phyloP scores from a whole-genome alignment of 2,329 filamentous ascomycete species.

The Coccinonectria pachysandricola region DNA sequence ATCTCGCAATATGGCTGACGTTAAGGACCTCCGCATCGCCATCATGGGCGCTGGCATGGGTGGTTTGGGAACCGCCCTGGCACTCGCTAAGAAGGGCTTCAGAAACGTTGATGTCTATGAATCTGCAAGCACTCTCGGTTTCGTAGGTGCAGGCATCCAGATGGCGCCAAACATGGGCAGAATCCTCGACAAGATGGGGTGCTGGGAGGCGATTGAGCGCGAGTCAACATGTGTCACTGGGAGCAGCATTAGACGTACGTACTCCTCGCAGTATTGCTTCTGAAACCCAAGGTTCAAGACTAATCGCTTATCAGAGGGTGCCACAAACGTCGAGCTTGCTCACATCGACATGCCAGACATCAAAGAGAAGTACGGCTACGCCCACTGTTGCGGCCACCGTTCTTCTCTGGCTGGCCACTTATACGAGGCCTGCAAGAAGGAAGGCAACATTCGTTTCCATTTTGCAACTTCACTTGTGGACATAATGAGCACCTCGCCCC shows the following conservation, averaged over 20 bases:
- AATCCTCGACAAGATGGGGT: conserved; percentile 61
- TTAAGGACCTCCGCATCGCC: conserved; percentile 13
- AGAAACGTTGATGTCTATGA: conserved; percentile 19
- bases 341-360: conserved; percentile 63
- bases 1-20: conserved; percentile 10
- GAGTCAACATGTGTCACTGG: conserved; percentile 16
- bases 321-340: conserved; percentile 57
- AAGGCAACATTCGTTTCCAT: conserved; percentile 56
- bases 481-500: conserved; percentile 15
- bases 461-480: conserved; percentile 31
- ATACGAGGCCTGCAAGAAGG: conserved; percentile 56
- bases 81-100: conserved; percentile 21
- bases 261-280: too few species aligned
- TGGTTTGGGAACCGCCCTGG: conserved; percentile 30
- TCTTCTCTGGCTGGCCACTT: conserved; percentile 59
- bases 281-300: too few species aligned
- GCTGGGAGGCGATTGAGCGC: conserved; percentile 53
- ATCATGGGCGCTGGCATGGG: conserved; percentile 26
- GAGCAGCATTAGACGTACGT: conserved; percentile 21
- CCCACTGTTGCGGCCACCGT: conserved; percentile 72
- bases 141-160: conserved; percentile 74
- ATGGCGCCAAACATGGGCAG: conserved; percentile 73
- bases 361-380: conserved; percentile 56
- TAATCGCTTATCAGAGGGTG: conserved; percentile 43
- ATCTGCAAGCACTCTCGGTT: conserved; percentile 12